Evolutionary conservation across 2,329 filamentous ascomycete species (phyloP), one percentile per base, ranked within the genome.

Genomic region (Laburnicola sp.): DNA sequence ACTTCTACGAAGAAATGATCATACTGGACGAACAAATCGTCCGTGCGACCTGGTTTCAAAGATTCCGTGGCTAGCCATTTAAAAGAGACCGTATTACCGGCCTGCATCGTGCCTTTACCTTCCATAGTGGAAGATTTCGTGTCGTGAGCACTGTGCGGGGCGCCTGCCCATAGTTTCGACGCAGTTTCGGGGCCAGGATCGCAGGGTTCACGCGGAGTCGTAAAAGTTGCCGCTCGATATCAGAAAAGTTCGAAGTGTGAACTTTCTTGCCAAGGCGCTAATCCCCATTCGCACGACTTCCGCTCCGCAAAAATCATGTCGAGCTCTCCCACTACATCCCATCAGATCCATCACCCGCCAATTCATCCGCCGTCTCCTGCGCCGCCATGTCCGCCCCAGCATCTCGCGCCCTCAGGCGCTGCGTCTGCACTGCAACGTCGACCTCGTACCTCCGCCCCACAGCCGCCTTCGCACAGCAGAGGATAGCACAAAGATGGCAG

Each of bases 1-100:
- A 95, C 79, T 72, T 97, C 92, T 62, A 90, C 84, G 64, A 94
- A 89, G 35, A 92, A 75, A 55, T 81, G 77, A 69, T 89, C 85
- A 72, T 92, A 91, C 65, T 88, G 82, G 58, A 82, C 78, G 66
- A 94, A 91, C 67, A 96, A 77, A 50, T 78, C 78, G 66, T 90
- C 84, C 64, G 90, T 93, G 71, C 85, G 81, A 74, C 79, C 77
- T 62, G 88, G 80, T 63, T 84, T 80, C 66, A 96, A 82, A 30
- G 68, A 62, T 53, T 64, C 57, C 35, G 44, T 53, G 55, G 68
- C 65, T 47, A 71, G 63, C 53, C 53, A 51, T 25, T 56, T 63
- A 53, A 66, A 60, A 47, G 64, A 57, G 56, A 61, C 58, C 59
- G 51, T 64, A 62, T 65, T 63, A 59, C 54, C 56, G 59, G 60